These are phyloP conservation scores for Solanum gracilifrons DNA, from an alignment of 257 asterid genomes.

Conservation along the genomic window DNA sequence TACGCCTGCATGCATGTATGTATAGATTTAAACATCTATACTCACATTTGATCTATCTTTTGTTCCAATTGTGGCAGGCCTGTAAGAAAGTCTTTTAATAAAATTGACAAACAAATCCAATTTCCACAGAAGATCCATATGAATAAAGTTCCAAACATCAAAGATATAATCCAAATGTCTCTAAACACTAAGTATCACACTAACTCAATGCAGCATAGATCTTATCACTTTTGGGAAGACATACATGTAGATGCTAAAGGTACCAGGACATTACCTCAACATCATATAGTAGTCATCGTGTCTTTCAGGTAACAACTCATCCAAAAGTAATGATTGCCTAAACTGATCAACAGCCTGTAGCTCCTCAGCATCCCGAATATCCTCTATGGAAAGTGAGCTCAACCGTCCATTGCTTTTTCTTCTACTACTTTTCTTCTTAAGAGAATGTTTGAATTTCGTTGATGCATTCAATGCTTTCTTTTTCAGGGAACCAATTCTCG, in stretches of 20 bases:
- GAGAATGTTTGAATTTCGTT: slow-evolving; percentile 84
- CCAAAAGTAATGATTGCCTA: slow-evolving; percentile 74
- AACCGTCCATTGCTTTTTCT: slow-evolving; percentile 78
- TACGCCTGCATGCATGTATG: neutral
- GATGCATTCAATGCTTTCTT: slow-evolving; percentile 96
- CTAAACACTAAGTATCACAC: neutral
- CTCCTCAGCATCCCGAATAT: slow-evolving; percentile 85
- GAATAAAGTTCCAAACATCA: neutral
- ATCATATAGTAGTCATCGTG: slow-evolving; percentile 90
- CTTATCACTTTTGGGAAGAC: neutral
- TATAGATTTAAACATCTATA: neutral
- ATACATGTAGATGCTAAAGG: slow-evolving; percentile 1
- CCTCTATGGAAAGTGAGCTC: slow-evolving; percentile 89
- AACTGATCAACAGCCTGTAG: slow-evolving; percentile 81
- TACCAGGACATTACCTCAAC: slow-evolving; percentile 52
- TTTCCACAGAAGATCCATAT: neutral
- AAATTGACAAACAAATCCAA: neutral
- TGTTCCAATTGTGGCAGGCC: neutral
- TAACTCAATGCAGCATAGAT: neutral
- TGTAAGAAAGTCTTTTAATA: neutral
- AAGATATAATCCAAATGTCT: neutral
- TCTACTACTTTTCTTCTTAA: slow-evolving; percentile 78
- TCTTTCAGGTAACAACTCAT: slow-evolving; percentile 72
- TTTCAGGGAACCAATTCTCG: slow-evolving; percentile 71
- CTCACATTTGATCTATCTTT: neutral